phyloP scores from a whole-genome alignment of 1,284 basidiomycete species.

The Athelia psychrophila region DNA sequence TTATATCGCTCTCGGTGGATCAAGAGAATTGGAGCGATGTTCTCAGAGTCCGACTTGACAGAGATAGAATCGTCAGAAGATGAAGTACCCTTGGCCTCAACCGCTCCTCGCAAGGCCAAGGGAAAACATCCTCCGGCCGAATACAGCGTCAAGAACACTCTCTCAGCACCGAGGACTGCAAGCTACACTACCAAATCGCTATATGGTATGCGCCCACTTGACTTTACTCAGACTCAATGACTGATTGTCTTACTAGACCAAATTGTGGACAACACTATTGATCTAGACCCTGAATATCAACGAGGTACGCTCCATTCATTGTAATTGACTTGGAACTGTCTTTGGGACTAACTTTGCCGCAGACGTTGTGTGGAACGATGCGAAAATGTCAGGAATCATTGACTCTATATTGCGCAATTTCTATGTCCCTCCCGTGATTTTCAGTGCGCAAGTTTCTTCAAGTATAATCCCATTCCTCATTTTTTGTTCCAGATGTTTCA shows the following conservation, averaged over 20 bases:
- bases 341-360: not conserved
- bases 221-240: not conserved
- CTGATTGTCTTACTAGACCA: constrained; percentile 32
- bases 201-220: constrained; percentile 33
- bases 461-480: not conserved
- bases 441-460: constrained; percentile 29
- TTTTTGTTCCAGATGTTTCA: constrained; percentile 24
- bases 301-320: constrained; percentile 31
- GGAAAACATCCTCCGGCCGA: constrained; percentile 20
- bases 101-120: constrained; percentile 17
- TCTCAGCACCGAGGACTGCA: constrained; percentile 40
- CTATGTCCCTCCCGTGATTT: constrained; percentile 54
- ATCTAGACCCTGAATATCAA: constrained; percentile 53
- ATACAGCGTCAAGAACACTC: constrained; percentile 31
- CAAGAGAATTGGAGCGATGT: too few relatives aligned
- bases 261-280: constrained; percentile 41
- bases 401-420: constrained; percentile 56
- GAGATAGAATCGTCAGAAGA: constrained; percentile 40
- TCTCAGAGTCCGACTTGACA: constrained; percentile 36
- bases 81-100: constrained; percentile 22
- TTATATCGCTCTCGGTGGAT: too few relatives aligned
- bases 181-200: constrained; percentile 41
- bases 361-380: constrained; percentile 50
- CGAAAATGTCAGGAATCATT: constrained; percentile 45
- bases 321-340: not conserved